Evolutionary conservation across 139 green algal genomes (phyloP).

Genomic region (Parachlorella kessleri): DNA sequence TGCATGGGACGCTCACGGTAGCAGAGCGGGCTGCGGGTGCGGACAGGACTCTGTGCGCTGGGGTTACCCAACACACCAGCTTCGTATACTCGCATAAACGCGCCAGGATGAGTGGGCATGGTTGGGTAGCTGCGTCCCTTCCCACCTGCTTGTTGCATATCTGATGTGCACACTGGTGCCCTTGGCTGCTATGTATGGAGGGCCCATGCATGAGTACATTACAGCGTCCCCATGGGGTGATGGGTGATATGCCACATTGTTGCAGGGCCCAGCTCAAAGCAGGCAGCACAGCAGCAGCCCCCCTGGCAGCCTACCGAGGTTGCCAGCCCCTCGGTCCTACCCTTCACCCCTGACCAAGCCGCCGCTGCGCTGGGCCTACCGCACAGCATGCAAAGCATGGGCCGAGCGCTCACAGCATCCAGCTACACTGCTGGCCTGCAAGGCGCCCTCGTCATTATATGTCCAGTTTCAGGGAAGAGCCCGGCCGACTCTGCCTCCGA

Average conservation of each 20-base stretch:
- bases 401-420: not conserved
- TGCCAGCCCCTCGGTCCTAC: not conserved
- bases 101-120: too few relatives aligned
- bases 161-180: slow-evolving; percentile 9
- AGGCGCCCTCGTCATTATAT: not conserved
- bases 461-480: not conserved
- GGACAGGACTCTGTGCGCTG: not conserved
- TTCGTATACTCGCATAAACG: too few relatives aligned
- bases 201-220: too few relatives aligned
- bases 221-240: too few relatives aligned
- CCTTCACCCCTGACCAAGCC: not conserved
- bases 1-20: slow-evolving; percentile 35
- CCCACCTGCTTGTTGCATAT: not conserved
- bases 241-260: too few relatives aligned
- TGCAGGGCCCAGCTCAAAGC: too few relatives aligned
- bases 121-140: too few relatives aligned
- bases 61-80: not conserved
- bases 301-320: too few relatives aligned
- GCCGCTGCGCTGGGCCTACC: not conserved
- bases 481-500: not conserved
- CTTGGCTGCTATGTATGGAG: not conserved
- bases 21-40: not conserved
- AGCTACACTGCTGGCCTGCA: not conserved
- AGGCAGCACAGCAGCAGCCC: too few relatives aligned
- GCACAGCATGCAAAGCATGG: not conserved